Conservation (phyloP, 768 basidiomycete genomes). For the Pleurotus tuber-regium region DNA sequence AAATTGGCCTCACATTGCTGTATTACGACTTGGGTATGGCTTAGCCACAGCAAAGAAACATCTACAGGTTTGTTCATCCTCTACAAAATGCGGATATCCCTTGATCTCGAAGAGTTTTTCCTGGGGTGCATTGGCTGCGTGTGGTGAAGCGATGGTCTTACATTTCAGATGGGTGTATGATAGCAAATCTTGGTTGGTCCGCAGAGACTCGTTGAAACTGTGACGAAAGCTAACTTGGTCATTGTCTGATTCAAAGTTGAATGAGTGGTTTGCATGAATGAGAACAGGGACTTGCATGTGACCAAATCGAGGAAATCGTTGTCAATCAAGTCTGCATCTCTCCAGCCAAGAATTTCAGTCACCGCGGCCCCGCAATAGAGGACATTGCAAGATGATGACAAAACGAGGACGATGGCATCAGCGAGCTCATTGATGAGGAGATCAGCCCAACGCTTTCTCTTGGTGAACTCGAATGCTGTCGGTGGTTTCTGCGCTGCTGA, state of each 20-base stretch:
- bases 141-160: slow-evolving; percentile 36
- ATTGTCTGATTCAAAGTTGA: slow-evolving; percentile 38
- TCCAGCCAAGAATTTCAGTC: slow-evolving; percentile 76
- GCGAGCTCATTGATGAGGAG: slow-evolving; percentile 73
- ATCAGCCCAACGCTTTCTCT: slow-evolving; percentile 85
- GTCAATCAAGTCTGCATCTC: slow-evolving; percentile 69
- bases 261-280: neutral
- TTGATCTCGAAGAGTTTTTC: slow-evolving; percentile 71
- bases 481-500: slow-evolving; percentile 16
- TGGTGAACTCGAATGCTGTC: slow-evolving; percentile 75
- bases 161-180: slow-evolving; percentile 60
- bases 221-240: slow-evolving; percentile 56
- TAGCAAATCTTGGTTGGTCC: slow-evolving; percentile 47
- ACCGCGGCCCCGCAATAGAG: slow-evolving; percentile 70
- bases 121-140: slow-evolving; percentile 26
- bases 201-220: slow-evolving; percentile 56
- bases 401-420: slow-evolving; percentile 66
- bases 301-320: slow-evolving; percentile 62
- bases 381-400: slow-evolving; percentile 60
- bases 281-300: slow-evolving; percentile 43
- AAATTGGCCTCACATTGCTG: slow-evolving; percentile 52
- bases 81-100: slow-evolving; percentile 55
- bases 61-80: slow-evolving; percentile 34
- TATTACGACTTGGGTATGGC: slow-evolving; percentile 74
- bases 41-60: slow-evolving; percentile 76